A percentile compares a stretch with the other conserved stretches of the same genome.
Evolutionary conservation across 106 monocot species (phyloP).

Genomic region (Dendrobium catenatum): DNA sequence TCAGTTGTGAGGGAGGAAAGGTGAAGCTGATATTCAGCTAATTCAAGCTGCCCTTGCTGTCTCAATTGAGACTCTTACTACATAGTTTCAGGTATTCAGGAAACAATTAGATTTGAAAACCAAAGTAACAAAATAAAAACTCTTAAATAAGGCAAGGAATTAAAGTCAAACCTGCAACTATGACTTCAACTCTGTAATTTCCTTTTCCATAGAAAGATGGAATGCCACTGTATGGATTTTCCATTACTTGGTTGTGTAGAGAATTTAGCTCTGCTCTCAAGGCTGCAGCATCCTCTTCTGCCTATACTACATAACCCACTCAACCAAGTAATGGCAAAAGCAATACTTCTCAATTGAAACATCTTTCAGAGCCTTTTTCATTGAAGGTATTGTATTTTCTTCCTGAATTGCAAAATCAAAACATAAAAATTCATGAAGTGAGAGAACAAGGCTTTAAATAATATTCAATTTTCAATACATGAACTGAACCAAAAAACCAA

Average conservation of each 20-base stretch:
- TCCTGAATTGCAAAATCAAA: constrained; percentile 39
- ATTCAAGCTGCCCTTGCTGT: constrained; percentile 63
- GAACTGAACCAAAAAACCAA: not conserved
- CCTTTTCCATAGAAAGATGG: constrained; percentile 54
- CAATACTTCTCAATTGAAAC: constrained; percentile 56
- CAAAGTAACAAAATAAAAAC: not conserved
- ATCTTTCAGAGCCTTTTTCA: constrained; percentile 79
- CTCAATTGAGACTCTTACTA: constrained; percentile 52
- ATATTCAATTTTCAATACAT: not conserved
- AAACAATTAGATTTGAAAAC: constrained; percentile 8
- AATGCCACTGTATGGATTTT: constrained; percentile 32
- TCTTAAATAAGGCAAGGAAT: not conserved
- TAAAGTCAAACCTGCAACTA: constrained; percentile 43
- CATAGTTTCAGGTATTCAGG: constrained; percentile 11
- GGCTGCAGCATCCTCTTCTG: constrained; percentile 94
- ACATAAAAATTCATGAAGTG: not conserved
- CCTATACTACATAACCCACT: constrained; percentile 32
- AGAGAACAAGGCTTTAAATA: not conserved
- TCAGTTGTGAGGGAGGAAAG: constrained; percentile 51
- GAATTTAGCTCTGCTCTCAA: constrained; percentile 89
- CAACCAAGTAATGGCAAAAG: constrained; percentile 5
- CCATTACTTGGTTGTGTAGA: constrained; percentile 58
- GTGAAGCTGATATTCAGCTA: constrained; percentile 47
- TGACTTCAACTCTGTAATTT: constrained; percentile 63
- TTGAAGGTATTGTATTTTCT: constrained; percentile 50